Percentiles rank a stretch among this genome's conserved stretches.
Conservation (phyloP, 768 basidiomycete genomes). For the Mrakia gelida region DNA sequence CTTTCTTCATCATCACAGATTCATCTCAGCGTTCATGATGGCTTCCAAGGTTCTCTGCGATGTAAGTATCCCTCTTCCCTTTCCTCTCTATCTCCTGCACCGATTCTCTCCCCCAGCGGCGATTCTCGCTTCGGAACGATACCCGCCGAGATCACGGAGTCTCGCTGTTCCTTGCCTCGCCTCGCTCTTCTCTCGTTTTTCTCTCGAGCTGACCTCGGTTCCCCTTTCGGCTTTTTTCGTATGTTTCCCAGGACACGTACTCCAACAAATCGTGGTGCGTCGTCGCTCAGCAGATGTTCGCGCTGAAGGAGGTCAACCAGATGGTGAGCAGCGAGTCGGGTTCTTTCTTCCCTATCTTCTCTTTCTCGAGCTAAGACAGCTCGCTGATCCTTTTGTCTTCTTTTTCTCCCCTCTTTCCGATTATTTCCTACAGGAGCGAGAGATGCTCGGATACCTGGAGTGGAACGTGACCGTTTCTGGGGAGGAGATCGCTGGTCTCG, state of each 20-base stretch:
- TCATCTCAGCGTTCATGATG: constrained; percentile 59
- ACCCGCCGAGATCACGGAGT: background rate
- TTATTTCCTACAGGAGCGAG: constrained; percentile 57
- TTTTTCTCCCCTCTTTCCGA: background rate
- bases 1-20: background rate
- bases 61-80: background rate
- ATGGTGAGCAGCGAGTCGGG: constrained; percentile 58
- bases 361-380: background rate
- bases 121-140: background rate
- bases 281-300: constrained; percentile 60
- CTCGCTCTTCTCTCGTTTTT: background rate
- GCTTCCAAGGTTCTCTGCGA: constrained; percentile 66
- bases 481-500: constrained; percentile 7
- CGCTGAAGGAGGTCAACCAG: constrained; percentile 15
- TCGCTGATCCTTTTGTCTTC: background rate
- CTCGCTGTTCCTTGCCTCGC: background rate
- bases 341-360: constrained; percentile 65
- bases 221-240: background rate
- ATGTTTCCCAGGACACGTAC: constrained; percentile 63
- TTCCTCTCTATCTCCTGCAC: background rate
- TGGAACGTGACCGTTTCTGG: constrained; percentile 52
- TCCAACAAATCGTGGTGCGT: constrained; percentile 90
- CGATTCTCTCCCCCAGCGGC: background rate
- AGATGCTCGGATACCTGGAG: constrained; percentile 88
- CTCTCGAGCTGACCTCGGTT: too few relatives aligned